Evolutionary conservation across 2,329 filamentous ascomycete species (phyloP).

Genomic region (Ascochyta koolunga): DNA sequence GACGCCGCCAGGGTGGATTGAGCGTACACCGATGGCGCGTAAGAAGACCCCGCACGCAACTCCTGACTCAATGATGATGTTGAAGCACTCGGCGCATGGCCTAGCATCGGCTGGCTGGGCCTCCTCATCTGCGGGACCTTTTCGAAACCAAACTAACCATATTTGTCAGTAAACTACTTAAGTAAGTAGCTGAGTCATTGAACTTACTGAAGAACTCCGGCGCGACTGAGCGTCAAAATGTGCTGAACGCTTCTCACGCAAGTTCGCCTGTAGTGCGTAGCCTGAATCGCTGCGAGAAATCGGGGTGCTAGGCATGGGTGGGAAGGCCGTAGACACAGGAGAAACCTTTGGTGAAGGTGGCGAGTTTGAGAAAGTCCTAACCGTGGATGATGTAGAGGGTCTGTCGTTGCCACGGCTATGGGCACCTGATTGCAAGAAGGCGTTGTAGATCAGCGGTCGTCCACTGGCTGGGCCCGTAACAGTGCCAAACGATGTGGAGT

Average conservation of each 20-base stretch:
- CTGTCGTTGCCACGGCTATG: constrained; percentile 68
- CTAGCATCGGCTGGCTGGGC: constrained; percentile 70
- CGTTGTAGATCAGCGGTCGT: constrained; percentile 82
- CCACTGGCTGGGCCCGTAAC: constrained; percentile 58
- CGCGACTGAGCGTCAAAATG: constrained; percentile 64
- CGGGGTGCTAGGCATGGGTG: constrained; percentile 74
- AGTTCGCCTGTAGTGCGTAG: constrained; percentile 80
- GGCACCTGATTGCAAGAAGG: constrained; percentile 80
- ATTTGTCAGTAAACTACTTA: constrained; percentile 31
- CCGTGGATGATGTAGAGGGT: constrained; percentile 60
- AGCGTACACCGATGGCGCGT: constrained; percentile 83
- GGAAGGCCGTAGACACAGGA: constrained; percentile 78
- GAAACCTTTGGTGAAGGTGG: constrained; percentile 69
- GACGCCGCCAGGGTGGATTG: constrained; percentile 85
- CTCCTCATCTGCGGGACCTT: constrained; percentile 69
- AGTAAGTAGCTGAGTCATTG: constrained; percentile 12
- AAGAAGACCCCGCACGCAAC: constrained; percentile 58
- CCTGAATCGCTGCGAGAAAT: constrained; percentile 92
- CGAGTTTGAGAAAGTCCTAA: constrained; percentile 50
- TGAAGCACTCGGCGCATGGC: constrained; percentile 67
- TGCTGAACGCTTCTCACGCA: constrained; percentile 92
- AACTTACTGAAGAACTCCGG: constrained; percentile 10
- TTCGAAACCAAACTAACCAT: constrained; percentile 71
- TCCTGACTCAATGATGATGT: constrained; percentile 67
- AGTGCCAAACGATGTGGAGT: constrained; percentile 84